phyloP scores from a whole-genome alignment of 2,329 filamentous ascomycete genomes.

The Emergomyces orientalis region DNA sequence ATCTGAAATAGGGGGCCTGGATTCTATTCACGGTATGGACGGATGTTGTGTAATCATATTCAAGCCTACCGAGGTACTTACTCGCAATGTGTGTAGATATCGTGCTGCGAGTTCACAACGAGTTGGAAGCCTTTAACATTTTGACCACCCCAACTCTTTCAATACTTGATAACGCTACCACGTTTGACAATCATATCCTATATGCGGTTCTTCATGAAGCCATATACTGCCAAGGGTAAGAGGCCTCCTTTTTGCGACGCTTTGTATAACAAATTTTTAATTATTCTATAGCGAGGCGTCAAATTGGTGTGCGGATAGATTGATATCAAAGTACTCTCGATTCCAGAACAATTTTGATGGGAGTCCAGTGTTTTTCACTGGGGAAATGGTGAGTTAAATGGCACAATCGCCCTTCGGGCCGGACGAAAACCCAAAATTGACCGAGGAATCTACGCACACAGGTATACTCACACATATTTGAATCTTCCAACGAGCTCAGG shows the following conservation, averaged over 20 bases:
- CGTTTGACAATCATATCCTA: conserved; percentile 67
- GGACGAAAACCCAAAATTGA: conserved; percentile 4
- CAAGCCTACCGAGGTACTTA: neutral
- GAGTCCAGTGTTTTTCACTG: conserved; percentile 65
- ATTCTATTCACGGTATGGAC: conserved; percentile 55
- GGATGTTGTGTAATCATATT: neutral
- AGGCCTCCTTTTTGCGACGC: neutral
- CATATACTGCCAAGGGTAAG: conserved; percentile 66
- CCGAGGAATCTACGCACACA: conserved; percentile 16
- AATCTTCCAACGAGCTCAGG: conserved; percentile 67
- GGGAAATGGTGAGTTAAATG: conserved; percentile 61
- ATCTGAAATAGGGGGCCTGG: conserved; percentile 51
- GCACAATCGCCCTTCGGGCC: neutral
- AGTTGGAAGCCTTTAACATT: conserved; percentile 67
- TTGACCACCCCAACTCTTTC: conserved; percentile 63
- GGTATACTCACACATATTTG: conserved; percentile 76
- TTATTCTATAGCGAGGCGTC: conserved; percentile 43
- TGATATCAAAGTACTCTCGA: conserved; percentile 29
- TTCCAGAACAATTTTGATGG: conserved; percentile 40
- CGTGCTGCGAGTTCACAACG: conserved; percentile 59
- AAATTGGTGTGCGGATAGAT: conserved; percentile 61
- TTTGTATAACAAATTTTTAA: neutral
- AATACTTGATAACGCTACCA: conserved; percentile 55
- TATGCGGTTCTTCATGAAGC: conserved; percentile 84
- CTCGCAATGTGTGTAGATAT: conserved; percentile 39